Percentiles rank a stretch among this genome's conserved stretches.
These are phyloP conservation scores for Phytophthora podocarpi DNA, from an alignment of 352 stramenopile species.

Conservation along the genomic window DNA sequence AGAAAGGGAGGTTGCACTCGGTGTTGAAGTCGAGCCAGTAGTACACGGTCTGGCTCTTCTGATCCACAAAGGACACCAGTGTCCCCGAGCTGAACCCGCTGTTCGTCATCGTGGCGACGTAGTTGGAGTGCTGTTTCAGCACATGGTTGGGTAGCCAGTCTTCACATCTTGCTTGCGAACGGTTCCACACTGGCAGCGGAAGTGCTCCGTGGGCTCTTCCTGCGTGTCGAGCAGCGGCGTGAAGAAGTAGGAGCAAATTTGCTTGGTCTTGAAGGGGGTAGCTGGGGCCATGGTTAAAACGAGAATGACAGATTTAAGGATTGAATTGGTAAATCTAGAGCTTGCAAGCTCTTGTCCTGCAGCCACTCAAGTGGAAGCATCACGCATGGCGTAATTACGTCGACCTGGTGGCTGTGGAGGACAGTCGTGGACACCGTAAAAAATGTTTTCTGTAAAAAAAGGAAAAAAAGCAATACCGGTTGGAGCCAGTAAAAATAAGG, in stretches of 20 bases:
- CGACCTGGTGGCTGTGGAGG: background rate
- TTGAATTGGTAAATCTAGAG: too few species aligned
- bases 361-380: background rate
- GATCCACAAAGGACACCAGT: background rate
- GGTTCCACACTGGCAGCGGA: background rate
- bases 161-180: background rate
- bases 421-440: background rate
- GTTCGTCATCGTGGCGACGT: background rate
- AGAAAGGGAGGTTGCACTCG: constrained; percentile 10
- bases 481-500: background rate
- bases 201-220: constrained; percentile 9
- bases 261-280: background rate
- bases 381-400: too few species aligned
- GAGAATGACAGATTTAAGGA: background rate
- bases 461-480: background rate
- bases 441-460: background rate
- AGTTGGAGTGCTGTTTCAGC: constrained; percentile 8
- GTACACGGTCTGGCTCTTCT: constrained; percentile 7
- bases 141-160: constrained; percentile 1
- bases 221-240: background rate
- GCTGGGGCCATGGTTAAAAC: background rate
- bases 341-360: background rate
- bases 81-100: background rate
- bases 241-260: constrained; percentile 11
- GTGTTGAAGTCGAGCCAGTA: too few species aligned